phyloP scores from a whole-genome alignment of 2,329 filamentous ascomycete species.

The Xylaria sp. region DNA sequence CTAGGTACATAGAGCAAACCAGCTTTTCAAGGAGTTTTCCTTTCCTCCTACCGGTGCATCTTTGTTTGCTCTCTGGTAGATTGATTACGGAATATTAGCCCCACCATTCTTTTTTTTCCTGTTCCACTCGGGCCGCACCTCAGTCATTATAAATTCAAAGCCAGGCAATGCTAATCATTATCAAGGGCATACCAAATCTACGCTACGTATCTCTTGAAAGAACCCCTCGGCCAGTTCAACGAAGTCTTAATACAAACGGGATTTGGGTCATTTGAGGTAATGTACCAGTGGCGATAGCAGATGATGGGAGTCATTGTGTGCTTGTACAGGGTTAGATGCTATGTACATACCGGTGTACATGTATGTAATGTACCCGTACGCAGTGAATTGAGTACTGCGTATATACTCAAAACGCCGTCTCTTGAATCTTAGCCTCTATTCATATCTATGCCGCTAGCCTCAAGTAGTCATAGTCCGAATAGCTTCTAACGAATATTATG shows the following conservation, averaged over 20 bases:
- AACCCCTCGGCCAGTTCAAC: neutral
- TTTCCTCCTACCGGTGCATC: neutral
- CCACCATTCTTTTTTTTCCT: conserved; percentile 7
- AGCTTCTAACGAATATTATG: conserved; percentile 12
- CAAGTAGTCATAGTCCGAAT: conserved; percentile 8
- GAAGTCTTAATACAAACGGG: neutral
- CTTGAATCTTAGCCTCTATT: conserved; percentile 13
- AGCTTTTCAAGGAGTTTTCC: conserved; percentile 2
- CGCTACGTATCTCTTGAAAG: neutral
- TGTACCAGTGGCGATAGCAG: neutral
- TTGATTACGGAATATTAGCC: conserved; percentile 22
- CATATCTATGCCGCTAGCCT: conserved; percentile 15
- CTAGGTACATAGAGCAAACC: neutral
- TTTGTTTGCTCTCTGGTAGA: conserved; percentile 3
- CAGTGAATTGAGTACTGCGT: neutral
- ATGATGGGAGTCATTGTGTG: neutral
- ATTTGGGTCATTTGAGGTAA: neutral
- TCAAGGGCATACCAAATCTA: neutral
- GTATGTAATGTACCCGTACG: neutral
- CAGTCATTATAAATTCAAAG: neutral
- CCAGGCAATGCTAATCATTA: neutral
- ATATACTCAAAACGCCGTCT: conserved; percentile 1
- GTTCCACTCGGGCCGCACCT: neutral
- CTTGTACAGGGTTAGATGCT: too few species aligned
- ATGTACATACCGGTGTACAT: too few species aligned